Conservation (phyloP, 106 monocot genomes). For the Acanthochlamys bracteata region DNA sequence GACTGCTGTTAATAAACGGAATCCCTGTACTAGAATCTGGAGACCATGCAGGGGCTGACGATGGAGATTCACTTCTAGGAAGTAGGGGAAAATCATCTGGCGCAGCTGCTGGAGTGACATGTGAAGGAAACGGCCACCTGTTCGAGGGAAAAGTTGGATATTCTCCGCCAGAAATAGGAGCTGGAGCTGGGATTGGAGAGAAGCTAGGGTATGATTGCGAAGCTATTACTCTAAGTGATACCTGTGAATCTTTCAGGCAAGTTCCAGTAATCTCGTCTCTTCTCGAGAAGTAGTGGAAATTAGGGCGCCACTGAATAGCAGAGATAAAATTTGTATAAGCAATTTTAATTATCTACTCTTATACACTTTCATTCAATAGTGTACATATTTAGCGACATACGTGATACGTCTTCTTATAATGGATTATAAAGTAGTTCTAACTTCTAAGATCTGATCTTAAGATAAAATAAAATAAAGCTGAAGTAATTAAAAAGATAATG, state of each 20-base stretch:
- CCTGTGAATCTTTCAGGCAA: constrained; percentile 15
- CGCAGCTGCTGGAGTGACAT: constrained; percentile 5
- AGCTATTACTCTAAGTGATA: constrained; percentile 17
- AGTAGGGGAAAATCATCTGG: constrained; percentile 9
- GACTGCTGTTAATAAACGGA: constrained; percentile 68
- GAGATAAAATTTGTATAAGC: too few species aligned
- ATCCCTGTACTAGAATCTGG: constrained; percentile 15
- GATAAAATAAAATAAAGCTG: too few species aligned
- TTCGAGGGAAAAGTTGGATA: constrained; percentile 6
- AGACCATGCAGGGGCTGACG: constrained; percentile 2
- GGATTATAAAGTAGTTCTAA: too few species aligned
- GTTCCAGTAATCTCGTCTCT: neutral
- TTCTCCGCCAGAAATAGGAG: constrained; percentile 43
- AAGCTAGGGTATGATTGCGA: neutral
- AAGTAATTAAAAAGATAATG: too few species aligned
- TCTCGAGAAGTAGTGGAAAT: constrained; percentile 31
- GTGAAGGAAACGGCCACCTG: constrained; percentile 8
- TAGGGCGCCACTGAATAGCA: constrained; percentile 34
- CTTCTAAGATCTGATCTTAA: too few species aligned
- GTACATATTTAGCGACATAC: too few species aligned
- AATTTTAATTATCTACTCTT: too few species aligned
- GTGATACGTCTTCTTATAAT: too few species aligned
- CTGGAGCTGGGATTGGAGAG: constrained; percentile 14
- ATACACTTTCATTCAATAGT: too few species aligned
- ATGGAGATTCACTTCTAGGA: constrained; percentile 7